Conservation (phyloP, 768 basidiomycete species). For the Psilocybe tampanensis region DNA sequence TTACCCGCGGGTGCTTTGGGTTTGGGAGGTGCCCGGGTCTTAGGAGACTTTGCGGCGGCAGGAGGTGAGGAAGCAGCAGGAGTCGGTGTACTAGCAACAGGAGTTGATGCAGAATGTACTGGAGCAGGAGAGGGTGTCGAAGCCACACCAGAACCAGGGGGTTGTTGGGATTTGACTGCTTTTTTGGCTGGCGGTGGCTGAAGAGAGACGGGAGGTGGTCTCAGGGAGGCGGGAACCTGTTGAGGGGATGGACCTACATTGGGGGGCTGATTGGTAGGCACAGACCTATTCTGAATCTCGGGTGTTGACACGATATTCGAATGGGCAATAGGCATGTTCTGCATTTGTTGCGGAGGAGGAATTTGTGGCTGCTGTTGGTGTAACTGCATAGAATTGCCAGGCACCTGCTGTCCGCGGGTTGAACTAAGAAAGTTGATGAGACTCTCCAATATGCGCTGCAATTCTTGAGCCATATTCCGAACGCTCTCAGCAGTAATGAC, state of each 20-base stretch:
- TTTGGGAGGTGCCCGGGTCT: slow-evolving; percentile 52
- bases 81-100: slow-evolving; percentile 53
- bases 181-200: slow-evolving; percentile 24
- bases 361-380: slow-evolving; percentile 22
- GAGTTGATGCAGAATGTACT: slow-evolving; percentile 40
- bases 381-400: slow-evolving; percentile 3
- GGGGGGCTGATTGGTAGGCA: slow-evolving; percentile 22
- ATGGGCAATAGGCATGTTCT: slow-evolving; percentile 9
- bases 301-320: slow-evolving; percentile 14
- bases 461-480: slow-evolving; percentile 45
- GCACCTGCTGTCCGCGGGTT: slow-evolving; percentile 6
- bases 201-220: slow-evolving; percentile 20
- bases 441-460: slow-evolving; percentile 42
- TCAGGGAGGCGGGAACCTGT: slow-evolving; percentile 15
- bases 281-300: slow-evolving; percentile 16
- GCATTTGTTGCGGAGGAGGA: slow-evolving; percentile 15
- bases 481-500: slow-evolving; percentile 41
- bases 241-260: slow-evolving; percentile 23
- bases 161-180: slow-evolving; percentile 4
- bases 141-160: slow-evolving; percentile 12
- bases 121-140: slow-evolving; percentile 25
- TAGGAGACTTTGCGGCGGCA: slow-evolving; percentile 71
- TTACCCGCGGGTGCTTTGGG: slow-evolving; percentile 35
- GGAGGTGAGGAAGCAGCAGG: slow-evolving; percentile 61
- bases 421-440: slow-evolving; percentile 31